A percentile compares a stretch with the other conserved stretches of the same genome.
phyloP scores from a whole-genome alignment of 345 rosid genomes.

The Citrus inodora region DNA sequence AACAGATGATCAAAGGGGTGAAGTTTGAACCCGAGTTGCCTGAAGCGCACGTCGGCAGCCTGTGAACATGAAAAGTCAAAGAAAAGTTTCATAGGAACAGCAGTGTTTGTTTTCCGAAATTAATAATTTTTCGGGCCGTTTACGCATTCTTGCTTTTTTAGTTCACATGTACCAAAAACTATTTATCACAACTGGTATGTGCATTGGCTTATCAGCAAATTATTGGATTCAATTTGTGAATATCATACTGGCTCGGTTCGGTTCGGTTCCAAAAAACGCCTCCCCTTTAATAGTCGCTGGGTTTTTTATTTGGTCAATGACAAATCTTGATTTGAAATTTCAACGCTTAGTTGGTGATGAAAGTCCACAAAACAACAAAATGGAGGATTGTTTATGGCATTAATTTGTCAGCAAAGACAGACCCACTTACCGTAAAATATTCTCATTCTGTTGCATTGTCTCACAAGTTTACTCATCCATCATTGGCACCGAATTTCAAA shows the following conservation, averaged over 20 bases:
- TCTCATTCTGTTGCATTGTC: background rate
- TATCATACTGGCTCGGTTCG: background rate
- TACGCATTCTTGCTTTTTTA: background rate
- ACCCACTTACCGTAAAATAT: constrained; percentile 14
- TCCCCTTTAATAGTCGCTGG: too few relatives aligned
- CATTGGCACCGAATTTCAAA: background rate
- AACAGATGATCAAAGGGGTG: background rate
- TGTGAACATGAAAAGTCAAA: background rate
- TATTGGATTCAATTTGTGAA: background rate
- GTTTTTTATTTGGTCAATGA: background rate
- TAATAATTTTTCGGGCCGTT: background rate
- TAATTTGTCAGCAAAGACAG: constrained; percentile 29
- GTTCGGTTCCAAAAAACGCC: too few relatives aligned
- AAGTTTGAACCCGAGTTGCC: background rate
- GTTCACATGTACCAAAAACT: background rate
- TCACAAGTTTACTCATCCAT: background rate
- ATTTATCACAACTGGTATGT: background rate
- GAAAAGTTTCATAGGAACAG: background rate
- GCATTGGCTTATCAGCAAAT: background rate
- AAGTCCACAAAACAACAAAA: constrained; percentile 40
- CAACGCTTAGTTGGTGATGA: constrained; percentile 28
- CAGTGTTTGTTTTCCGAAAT: background rate
- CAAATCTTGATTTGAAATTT: constrained; percentile 21
- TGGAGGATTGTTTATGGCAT: background rate
- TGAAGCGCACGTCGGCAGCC: background rate